These are phyloP conservation scores for Trichomonascus vanleenenianus DNA, from an alignment of 805 yeast species.

Conservation along the genomic window DNA sequence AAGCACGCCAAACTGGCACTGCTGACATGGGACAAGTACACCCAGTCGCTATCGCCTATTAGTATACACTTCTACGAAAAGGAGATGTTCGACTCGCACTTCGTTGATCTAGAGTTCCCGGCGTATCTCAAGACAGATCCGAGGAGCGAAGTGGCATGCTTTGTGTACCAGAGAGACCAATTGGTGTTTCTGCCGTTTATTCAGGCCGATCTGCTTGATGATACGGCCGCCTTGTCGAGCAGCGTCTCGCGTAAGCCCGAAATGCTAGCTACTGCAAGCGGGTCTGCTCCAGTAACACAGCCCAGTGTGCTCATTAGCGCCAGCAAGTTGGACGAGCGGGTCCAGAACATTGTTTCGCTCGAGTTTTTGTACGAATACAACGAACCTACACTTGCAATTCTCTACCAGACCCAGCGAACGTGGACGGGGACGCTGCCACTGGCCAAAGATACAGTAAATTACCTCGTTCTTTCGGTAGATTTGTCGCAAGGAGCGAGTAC, in stretches of 20 bases:
- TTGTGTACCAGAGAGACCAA: constrained; percentile 49
- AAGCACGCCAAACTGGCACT: constrained; percentile 71
- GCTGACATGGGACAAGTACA: constrained; percentile 55
- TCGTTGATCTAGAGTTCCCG: constrained; percentile 25
- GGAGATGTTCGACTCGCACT: constrained; percentile 35
- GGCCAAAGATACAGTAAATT: constrained; percentile 53
- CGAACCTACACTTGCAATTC: constrained; percentile 73
- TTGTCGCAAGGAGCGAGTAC: constrained; percentile 50
- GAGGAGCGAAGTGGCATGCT: constrained; percentile 41
- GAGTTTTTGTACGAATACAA: constrained; percentile 65
- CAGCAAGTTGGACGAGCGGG: constrained; percentile 44
- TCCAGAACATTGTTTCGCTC: constrained; percentile 60
- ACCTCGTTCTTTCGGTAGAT: constrained; percentile 63
- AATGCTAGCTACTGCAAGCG: constrained; percentile 5
- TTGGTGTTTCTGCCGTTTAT: constrained; percentile 66
- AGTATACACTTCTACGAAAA: constrained; percentile 85
- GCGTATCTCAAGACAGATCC: constrained; percentile 58
- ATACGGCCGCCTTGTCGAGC: constrained; percentile 4
- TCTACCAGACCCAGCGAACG: constrained; percentile 49
- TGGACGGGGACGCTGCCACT: constrained; percentile 73
- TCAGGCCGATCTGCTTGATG: constrained; percentile 27
- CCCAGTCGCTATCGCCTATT: constrained; percentile 53
- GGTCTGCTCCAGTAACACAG: constrained; percentile 30
- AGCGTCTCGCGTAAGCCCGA: too few relatives aligned
- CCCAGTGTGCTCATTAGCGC: constrained; percentile 56